A percentile compares a stretch with the other conserved stretches of the same genome.
These are phyloP conservation scores for Elaeagnus macrophylla DNA, from an alignment of 306 rosid species.

Conservation along the genomic window DNA sequence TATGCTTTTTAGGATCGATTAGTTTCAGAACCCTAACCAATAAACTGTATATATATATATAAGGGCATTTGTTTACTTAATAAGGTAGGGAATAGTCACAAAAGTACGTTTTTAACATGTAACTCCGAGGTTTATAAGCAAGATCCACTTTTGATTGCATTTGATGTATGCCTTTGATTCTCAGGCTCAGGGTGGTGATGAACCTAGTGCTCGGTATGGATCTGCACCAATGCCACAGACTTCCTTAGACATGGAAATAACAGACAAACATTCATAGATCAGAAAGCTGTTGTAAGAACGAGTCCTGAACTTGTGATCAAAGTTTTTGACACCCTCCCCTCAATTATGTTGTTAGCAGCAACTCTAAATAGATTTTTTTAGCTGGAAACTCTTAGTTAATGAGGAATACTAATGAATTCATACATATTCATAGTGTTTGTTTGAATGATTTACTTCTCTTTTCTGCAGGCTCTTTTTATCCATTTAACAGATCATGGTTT, in stretches of 20 bases:
- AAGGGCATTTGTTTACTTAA: neutral
- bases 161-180: conserved; percentile 8
- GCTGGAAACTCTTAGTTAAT: too few relatives aligned
- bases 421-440: too few relatives aligned
- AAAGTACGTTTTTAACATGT: neutral
- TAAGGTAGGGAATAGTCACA: neutral
- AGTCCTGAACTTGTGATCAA: neutral
- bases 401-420: too few relatives aligned
- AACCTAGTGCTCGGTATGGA: conserved; percentile 31
- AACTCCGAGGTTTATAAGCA: neutral
- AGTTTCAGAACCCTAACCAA: too few relatives aligned
- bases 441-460: too few relatives aligned
- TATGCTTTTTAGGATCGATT: too few relatives aligned
- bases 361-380: too few relatives aligned
- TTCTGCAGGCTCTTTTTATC: too few relatives aligned
- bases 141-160: conserved; percentile 1
- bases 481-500: too few relatives aligned
- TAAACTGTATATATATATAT: too few relatives aligned
- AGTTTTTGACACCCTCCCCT: too few relatives aligned
- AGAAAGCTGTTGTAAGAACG: neutral
- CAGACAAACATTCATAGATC: conserved; percentile 31
- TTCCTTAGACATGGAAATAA: conserved; percentile 24
- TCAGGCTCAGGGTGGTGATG: conserved; percentile 43
- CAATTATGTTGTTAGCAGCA: too few relatives aligned
- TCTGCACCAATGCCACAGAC: conserved; percentile 27